Percentiles rank a stretch among this genome's conserved stretches.
These are phyloP conservation scores for Amanita inopinata DNA, from an alignment of 768 basidiomycete genomes.

Conservation along the genomic window DNA sequence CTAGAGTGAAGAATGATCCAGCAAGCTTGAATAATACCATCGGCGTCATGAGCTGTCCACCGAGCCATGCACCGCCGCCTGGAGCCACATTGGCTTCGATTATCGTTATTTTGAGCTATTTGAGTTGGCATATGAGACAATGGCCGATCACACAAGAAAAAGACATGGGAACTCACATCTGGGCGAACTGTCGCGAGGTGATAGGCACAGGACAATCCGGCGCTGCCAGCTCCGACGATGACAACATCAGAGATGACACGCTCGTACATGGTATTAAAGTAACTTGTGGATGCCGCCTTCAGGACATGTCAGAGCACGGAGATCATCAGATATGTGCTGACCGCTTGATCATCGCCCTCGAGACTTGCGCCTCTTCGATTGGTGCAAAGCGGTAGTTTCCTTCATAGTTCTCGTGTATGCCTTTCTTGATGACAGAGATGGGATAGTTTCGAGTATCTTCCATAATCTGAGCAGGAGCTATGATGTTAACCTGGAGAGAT, in stretches of 20 bases:
- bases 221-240: conserved; percentile 65
- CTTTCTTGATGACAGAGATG: conserved; percentile 20
- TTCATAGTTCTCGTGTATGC: conserved; percentile 44
- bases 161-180: conserved; percentile 32
- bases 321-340: conserved; percentile 13
- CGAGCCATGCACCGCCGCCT: conserved; percentile 71
- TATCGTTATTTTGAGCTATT: conserved; percentile 41
- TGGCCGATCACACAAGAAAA: background rate
- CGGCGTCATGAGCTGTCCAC: conserved; percentile 70
- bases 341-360: conserved; percentile 71
- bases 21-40: conserved; percentile 41
- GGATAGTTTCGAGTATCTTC: background rate
- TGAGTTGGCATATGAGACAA: conserved; percentile 1
- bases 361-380: conserved; percentile 67
- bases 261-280: conserved; percentile 68
- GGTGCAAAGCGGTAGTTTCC: conserved; percentile 64
- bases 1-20: background rate
- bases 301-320: too few species aligned
- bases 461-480: conserved; percentile 13
- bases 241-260: conserved; percentile 69
- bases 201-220: conserved; percentile 67
- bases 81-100: conserved; percentile 76
- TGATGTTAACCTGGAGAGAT: too few species aligned
- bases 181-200: conserved; percentile 57
- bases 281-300: too few species aligned